Evolutionary conservation across 129 eudicot genomes (phyloP).

Genomic region (Logfia minima): DNA sequence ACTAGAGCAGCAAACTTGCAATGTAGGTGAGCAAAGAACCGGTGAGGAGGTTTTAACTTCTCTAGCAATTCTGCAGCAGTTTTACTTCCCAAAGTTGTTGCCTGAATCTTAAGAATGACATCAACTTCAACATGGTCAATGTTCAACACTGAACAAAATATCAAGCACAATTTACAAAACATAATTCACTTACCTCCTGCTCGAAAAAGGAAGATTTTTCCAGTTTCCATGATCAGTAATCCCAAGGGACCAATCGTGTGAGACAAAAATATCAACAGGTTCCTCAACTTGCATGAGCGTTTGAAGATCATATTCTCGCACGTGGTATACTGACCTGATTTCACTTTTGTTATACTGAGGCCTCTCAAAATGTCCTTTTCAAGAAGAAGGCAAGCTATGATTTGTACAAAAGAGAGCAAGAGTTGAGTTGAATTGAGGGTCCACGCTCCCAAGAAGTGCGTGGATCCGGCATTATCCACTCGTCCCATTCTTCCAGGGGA

Average conservation of each 20-base stretch:
- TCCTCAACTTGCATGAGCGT: slow-evolving; percentile 88
- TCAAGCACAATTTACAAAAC: not conserved
- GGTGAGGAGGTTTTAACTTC: slow-evolving; percentile 73
- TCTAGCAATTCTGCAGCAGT: slow-evolving; percentile 80
- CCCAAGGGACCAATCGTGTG: slow-evolving; percentile 92
- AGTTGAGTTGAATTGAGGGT: too few relatives aligned
- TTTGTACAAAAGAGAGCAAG: too few relatives aligned
- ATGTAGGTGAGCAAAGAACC: slow-evolving; percentile 98
- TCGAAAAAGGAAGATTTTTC: slow-evolving; percentile 67
- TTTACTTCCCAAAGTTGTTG: slow-evolving; percentile 73
- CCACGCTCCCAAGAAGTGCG: too few relatives aligned
- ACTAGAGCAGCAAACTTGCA: slow-evolving; percentile 95
- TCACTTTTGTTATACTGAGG: slow-evolving; percentile 74
- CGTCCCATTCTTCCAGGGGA: too few relatives aligned
- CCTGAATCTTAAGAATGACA: slow-evolving; percentile 45
- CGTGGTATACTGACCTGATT: slow-evolving; percentile 84
- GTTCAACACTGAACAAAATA: not conserved
- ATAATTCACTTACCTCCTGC: slow-evolving; percentile 55
- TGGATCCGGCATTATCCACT: too few relatives aligned
- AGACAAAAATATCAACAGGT: slow-evolving; percentile 74
- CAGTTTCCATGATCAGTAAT: slow-evolving; percentile 78
- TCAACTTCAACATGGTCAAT: slow-evolving; percentile 5
- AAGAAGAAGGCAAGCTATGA: not conserved
- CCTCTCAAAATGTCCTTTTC: slow-evolving; percentile 86
- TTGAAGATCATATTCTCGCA: slow-evolving; percentile 84